Percentiles rank a stretch among this genome's conserved stretches.
These are phyloP conservation scores for Fraxinus americana DNA, from an alignment of 257 asterid genomes.

Conservation along the genomic window DNA sequence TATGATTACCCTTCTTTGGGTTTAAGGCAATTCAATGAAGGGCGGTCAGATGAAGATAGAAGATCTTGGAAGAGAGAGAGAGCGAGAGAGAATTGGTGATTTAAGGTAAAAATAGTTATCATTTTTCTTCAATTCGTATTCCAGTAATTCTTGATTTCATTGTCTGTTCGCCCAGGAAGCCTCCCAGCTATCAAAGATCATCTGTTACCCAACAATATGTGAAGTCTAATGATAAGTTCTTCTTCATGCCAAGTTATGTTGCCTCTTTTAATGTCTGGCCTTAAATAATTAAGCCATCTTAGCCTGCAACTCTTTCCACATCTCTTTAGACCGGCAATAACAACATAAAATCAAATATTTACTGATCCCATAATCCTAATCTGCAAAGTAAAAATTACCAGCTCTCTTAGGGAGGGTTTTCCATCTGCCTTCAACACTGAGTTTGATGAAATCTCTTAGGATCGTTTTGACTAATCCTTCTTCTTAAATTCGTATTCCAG, in stretches of 20 bases:
- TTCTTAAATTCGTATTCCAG: too few relatives aligned
- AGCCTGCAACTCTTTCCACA: constrained; percentile 28
- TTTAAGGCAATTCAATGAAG: too few relatives aligned
- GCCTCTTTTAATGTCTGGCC: constrained; percentile 25
- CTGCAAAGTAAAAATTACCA: not conserved
- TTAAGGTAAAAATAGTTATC: too few relatives aligned
- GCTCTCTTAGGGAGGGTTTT: constrained; percentile 17
- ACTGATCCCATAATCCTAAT: too few relatives aligned
- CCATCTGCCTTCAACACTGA: constrained; percentile 28
- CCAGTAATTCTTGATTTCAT: constrained; percentile 27
- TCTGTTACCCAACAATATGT: constrained; percentile 15
- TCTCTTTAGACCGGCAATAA: constrained; percentile 5
- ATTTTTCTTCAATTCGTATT: constrained; percentile 17
- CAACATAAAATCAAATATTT: not conserved
- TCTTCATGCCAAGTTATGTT: constrained; percentile 22
- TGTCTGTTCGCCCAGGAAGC: too few relatives aligned
- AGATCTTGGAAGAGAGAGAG: too few relatives aligned
- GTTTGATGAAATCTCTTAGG: constrained; percentile 13
- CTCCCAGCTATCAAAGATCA: constrained; percentile 24
- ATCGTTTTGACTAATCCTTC: too few relatives aligned
- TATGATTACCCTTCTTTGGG: too few relatives aligned
- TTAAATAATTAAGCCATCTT: constrained; percentile 21
- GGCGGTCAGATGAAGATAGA: too few relatives aligned
- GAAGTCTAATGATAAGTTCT: constrained; percentile 25
- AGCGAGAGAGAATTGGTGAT: too few relatives aligned